These are phyloP conservation scores for Trametes pubescens DNA, from an alignment of 1,284 basidiomycete species.

Conservation along the genomic window DNA sequence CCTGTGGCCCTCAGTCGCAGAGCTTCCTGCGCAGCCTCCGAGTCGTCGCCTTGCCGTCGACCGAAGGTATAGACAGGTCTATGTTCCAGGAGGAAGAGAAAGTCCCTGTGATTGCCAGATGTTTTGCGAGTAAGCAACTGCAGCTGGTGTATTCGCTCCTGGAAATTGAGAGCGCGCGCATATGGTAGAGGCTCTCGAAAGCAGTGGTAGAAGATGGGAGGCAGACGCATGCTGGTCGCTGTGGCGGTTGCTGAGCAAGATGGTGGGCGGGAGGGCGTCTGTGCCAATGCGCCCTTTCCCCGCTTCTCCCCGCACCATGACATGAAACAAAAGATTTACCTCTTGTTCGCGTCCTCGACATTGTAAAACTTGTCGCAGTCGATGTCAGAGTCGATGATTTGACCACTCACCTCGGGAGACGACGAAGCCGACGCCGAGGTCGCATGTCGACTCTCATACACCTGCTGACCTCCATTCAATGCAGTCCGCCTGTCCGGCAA, in stretches of 20 bases:
- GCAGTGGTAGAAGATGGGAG: constrained; percentile 80
- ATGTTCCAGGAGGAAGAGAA: constrained; percentile 83
- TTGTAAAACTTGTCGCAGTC: background rate
- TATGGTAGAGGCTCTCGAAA: constrained; percentile 82
- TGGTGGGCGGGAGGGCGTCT: background rate
- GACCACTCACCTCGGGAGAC: background rate
- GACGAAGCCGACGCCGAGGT: constrained; percentile 3
- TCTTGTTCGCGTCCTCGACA: background rate
- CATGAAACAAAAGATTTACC: background rate
- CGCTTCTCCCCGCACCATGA: background rate
- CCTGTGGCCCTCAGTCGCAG: constrained; percentile 76
- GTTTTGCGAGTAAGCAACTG: constrained; percentile 62
- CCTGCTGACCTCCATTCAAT: constrained; percentile 13
- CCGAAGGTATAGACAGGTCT: constrained; percentile 95
- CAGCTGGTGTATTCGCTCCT: constrained; percentile 72
- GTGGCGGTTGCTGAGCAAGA: constrained; percentile 5
- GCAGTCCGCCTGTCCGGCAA: constrained; percentile 2
- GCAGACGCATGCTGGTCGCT: constrained; percentile 35
- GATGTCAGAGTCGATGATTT: background rate
- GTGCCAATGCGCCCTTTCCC: background rate
- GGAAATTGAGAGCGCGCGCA: constrained; percentile 69
- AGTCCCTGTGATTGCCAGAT: constrained; percentile 60
- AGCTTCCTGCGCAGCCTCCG: constrained; percentile 72
- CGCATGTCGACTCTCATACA: background rate
- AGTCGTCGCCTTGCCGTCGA: constrained; percentile 70